Conservation (phyloP, 2,329 filamentous ascomycete genomes). For the Cordyceps tenuipes region DNA sequence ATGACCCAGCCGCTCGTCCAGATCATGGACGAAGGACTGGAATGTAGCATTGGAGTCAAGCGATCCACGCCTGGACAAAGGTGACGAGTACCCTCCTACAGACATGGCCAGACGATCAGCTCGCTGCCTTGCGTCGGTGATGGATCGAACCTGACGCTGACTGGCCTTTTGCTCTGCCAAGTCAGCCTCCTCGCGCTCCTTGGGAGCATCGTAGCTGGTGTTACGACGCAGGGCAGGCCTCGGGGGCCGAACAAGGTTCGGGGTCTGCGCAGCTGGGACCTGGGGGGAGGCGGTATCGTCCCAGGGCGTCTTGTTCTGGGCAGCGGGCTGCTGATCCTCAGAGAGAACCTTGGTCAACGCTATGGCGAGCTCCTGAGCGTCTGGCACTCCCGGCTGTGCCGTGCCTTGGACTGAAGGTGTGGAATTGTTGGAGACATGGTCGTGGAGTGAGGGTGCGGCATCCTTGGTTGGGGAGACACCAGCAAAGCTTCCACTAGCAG, state of each 20-base stretch:
- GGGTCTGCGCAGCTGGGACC: conserved; percentile 2
- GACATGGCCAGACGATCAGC: conserved; percentile 32
- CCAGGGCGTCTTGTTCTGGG: not conserved
- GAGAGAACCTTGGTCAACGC: conserved; percentile 32
- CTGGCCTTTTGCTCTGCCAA: conserved; percentile 29
- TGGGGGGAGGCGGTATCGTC: not conserved
- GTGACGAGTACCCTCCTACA: conserved; percentile 30
- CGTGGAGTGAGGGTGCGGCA: conserved; percentile 8
- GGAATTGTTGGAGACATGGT: conserved; percentile 15
- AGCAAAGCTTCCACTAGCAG: conserved; percentile 21
- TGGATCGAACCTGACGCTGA: conserved; percentile 30
- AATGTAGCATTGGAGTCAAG: conserved; percentile 24
- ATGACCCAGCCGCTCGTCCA: conserved; percentile 14
- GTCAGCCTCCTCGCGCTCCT: conserved; percentile 32
- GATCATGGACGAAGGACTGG: conserved; percentile 24
- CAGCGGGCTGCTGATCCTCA: conserved; percentile 14
- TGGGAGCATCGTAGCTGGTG: conserved; percentile 34
- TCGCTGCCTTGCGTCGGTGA: conserved; percentile 31
- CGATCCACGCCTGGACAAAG: conserved; percentile 29
- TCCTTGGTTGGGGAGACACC: conserved; percentile 14
- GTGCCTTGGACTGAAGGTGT: conserved; percentile 17
- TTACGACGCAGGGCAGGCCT: conserved; percentile 32
- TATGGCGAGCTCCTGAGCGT: conserved; percentile 29
- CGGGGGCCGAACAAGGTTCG: conserved; percentile 5
- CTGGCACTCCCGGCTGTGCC: conserved; percentile 27